Conservation (phyloP, 2,329 filamentous ascomycete genomes). For the Drechslerella dactyloides region DNA sequence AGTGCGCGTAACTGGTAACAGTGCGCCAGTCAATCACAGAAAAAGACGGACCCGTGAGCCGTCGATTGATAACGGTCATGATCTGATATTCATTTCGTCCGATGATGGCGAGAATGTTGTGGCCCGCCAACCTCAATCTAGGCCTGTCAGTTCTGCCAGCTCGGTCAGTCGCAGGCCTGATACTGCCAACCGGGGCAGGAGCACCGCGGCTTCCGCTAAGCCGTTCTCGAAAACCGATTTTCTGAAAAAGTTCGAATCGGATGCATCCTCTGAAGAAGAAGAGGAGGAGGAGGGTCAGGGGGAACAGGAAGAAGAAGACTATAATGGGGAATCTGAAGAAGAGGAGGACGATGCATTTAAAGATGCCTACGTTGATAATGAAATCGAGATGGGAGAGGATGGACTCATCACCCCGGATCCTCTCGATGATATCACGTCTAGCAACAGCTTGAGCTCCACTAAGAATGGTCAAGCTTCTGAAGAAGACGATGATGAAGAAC, state of each 20-base stretch:
- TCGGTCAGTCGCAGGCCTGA: slow-evolving; percentile 10
- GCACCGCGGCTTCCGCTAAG: background rate
- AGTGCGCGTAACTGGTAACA: background rate
- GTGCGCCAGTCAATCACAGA: background rate
- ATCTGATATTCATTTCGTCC: too few relatives aligned
- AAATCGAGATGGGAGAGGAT: background rate
- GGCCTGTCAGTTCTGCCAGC: too few relatives aligned
- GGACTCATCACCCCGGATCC: background rate
- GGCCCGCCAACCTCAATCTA: background rate
- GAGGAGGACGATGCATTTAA: background rate
- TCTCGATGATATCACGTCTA: background rate
- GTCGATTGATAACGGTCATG: background rate
- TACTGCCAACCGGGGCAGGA: background rate
- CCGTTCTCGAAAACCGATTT: slow-evolving; percentile 27
- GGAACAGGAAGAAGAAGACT: background rate
- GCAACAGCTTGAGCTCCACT: background rate
- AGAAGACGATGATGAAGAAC: background rate
- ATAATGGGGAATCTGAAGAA: background rate
- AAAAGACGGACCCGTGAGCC: background rate
- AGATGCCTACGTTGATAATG: background rate
- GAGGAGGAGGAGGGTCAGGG: slow-evolving; percentile 1
- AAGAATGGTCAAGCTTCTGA: background rate
- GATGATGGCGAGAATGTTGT: background rate
- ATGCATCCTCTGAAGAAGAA: slow-evolving; percentile 3
- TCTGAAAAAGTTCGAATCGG: slow-evolving; percentile 14